Conservation (phyloP, 805 yeast genomes). For the Kregervanrija pseudodelftensis region DNA sequence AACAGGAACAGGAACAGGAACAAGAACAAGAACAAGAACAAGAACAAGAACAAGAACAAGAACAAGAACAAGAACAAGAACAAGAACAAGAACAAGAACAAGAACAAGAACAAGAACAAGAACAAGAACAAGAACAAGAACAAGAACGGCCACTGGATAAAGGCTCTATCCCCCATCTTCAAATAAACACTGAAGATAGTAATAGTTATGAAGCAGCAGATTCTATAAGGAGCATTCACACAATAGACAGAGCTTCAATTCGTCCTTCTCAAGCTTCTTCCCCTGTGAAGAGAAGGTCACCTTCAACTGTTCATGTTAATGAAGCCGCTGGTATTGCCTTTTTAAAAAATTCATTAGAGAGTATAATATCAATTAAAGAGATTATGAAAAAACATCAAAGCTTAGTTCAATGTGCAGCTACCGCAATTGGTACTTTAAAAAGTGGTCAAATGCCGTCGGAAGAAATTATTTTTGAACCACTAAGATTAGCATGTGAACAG, state of each 20-base stretch:
- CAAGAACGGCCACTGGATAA: too few relatives aligned
- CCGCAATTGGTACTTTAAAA: conserved; percentile 36
- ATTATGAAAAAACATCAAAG: conserved; percentile 37
- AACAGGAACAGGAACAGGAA: too few relatives aligned
- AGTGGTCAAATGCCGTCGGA: conserved; percentile 36
- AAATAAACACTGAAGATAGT: too few relatives aligned
- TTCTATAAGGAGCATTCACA: not conserved
- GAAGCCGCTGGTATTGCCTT: conserved; percentile 27
- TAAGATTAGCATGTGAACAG: conserved; percentile 68
- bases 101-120: too few relatives aligned
- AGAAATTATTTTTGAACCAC: conserved; percentile 65
- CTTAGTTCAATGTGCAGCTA: conserved; percentile 31
- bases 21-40: too few relatives aligned
- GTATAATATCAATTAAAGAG: conserved; percentile 24
- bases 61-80: too few relatives aligned
- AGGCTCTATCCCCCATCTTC: too few relatives aligned
- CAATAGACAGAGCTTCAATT: too few relatives aligned
- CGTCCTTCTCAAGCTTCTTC: not conserved
- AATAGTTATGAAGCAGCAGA: not conserved
- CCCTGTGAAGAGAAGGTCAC: conserved; percentile 4
- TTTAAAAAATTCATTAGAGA: conserved; percentile 27
- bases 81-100: too few relatives aligned
- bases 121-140: too few relatives aligned
- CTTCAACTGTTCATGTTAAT: conserved; percentile 12
- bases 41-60: too few relatives aligned